Evolutionary conservation across 106 monocot genomes (phyloP), one percentile per base, ranked within the genome.

Genomic region (Hemerocallis citrina): DNA sequence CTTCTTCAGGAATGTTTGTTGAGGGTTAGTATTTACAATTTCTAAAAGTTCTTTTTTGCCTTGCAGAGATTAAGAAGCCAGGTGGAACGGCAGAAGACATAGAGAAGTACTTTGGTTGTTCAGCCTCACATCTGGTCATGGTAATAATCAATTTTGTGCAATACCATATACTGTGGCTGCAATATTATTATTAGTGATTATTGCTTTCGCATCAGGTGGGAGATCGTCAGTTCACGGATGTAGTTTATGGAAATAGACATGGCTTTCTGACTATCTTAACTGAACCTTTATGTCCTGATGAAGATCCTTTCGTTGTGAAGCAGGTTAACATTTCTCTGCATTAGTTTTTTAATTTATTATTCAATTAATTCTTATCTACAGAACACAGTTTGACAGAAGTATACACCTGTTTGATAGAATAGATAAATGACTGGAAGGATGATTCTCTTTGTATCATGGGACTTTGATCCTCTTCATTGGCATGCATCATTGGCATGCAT

Each of bases 91-190:
- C 77, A 65, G 81, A 87, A 71, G 91, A 91, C 32, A 91, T 92
- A 64, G 96, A 98, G 64, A 79, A 74, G 11, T 88, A 74, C 51
- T 88, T 98, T 85, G 91, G 84, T 64, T 98, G 87, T 80, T 68
- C 91, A 52, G 67, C 88, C 21, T 84, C 88, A 48, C 52, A 68
- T 60, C 79, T 98, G 70, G 71, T 98, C 35, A 76, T 98, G 84
- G 96, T 98, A 80, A 29, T 55, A 60, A 6, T 21, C 4, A 12
- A 60, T 17, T 16, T 55, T 21, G 21, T 70, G 55, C 21, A 30
- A 29, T 37, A 1, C 8, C 41, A 38, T 43, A 46, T 3, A 44
- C 22, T 58, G 40, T 31, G 1, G 36, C 23, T 49, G 3, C 0
- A 61, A 19, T 57, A 58, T 51, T 21, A 25, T 42, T 33, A n/a